Base-by-base conservation (phyloP, 2,329 filamentous ascomycete species). In the Elsinoe arachidis region DNA sequence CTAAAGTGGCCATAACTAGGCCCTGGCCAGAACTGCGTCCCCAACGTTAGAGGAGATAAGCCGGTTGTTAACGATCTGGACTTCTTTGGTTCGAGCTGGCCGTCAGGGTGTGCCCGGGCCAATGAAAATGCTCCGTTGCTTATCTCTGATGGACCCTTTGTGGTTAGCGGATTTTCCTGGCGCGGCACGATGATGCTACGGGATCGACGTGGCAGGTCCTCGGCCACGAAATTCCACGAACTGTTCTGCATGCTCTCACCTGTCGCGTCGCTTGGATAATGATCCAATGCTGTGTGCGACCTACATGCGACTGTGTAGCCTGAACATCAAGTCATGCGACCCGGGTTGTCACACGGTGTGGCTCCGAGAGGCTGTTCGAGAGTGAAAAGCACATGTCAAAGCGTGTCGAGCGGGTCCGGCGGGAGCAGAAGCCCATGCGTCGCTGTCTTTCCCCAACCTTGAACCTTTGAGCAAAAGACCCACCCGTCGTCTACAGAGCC, bases 101-200 rank as follows among this genome's bases (percentile, higher is more conserved):
- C 12, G 6, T 30, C 6, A 9, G 49, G 49, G 35, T 38, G 33
- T n/a, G 34, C 3, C 35, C 46, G 37, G 30, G 21, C 59, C 49
- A 61, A 61, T 59, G 41, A 58, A 39, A 56, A 41, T 44, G 19
- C 23, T 43, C 33, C 30, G 15, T 55, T 51, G 46, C 59, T 61
- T 61, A 61, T 61, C 59, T 59, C 15, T 56, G 37, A 2, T 26
- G 23, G 33, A 19, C 58, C 58, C 14, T 34, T 58, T 39, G 15
- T 33, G 49, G 26, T 39, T 53, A 53, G 49, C 15, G 26, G 33
- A 30, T 7, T 26, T 15, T 39, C 12, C 49, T 53, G 49, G 49
- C 49, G 49, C 33, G 35, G 49, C 33, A 53, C 49, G 33, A 53
- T 53, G 49, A 53, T 53, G 49, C 49, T 37, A 14, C 15, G 15